phyloP scores from a whole-genome alignment of 345 rosid genomes.

The Brassica incana region DNA sequence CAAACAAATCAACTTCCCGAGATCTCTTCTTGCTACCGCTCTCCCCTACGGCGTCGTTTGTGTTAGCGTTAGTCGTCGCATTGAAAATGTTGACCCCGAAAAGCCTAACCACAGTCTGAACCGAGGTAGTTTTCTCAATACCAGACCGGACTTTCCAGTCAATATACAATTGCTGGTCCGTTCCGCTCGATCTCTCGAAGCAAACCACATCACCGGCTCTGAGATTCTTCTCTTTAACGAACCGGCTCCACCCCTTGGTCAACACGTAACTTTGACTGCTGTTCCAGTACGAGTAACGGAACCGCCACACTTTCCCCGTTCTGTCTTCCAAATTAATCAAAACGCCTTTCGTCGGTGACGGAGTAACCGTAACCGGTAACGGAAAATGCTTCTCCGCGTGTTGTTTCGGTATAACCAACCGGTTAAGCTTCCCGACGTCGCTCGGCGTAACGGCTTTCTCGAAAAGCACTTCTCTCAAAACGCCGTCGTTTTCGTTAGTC shows the following conservation, averaged over 20 bases:
- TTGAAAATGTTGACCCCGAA: slow-evolving; percentile 71
- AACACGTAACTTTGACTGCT: slow-evolving; percentile 95
- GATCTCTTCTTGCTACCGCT: slow-evolving; percentile 55
- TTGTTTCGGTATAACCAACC: slow-evolving; percentile 91
- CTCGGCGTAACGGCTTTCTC: slow-evolving; percentile 92
- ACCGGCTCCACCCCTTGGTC: slow-evolving; percentile 95
- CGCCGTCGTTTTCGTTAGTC: not conserved
- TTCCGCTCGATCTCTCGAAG: slow-evolving; percentile 78
- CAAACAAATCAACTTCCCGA: slow-evolving; percentile 57
- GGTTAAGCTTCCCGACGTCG: slow-evolving; percentile 93
- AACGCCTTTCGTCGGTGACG: slow-evolving; percentile 54
- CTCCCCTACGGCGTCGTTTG: slow-evolving; percentile 45
- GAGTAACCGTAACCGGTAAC: slow-evolving; percentile 27
- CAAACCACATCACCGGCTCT: slow-evolving; percentile 79
- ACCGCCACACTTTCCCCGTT: slow-evolving; percentile 87
- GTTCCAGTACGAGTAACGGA: slow-evolving; percentile 95
- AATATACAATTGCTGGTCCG: slow-evolving; percentile 66
- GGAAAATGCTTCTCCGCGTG: slow-evolving; percentile 88
- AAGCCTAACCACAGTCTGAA: slow-evolving; percentile 32
- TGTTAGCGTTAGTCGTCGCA: slow-evolving; percentile 41
- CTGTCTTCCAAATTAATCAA: slow-evolving; percentile 73
- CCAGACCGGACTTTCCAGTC: slow-evolving; percentile 52
- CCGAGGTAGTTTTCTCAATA: slow-evolving; percentile 16
- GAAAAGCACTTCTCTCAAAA: slow-evolving; percentile 64
- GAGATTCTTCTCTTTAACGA: slow-evolving; percentile 81